phyloP scores from a whole-genome alignment of 306 rosid species.

The Vachellia collinsii region DNA sequence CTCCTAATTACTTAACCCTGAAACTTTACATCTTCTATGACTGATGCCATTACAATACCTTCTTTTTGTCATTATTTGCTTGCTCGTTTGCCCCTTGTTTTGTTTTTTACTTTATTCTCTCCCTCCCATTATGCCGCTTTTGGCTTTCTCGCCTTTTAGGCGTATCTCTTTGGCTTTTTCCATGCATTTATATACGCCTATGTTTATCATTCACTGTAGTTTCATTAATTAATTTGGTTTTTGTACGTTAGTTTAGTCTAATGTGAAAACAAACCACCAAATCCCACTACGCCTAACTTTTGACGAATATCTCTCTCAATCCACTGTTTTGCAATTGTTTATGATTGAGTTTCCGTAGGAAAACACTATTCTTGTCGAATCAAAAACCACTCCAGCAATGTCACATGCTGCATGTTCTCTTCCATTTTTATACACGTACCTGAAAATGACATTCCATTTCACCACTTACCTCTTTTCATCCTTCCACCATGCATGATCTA shows the following conservation, averaged over 20 bases:
- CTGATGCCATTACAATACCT: slow-evolving; percentile 38
- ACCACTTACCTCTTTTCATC: slow-evolving; percentile 8
- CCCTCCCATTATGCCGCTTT: not conserved
- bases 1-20: slow-evolving; percentile 4
- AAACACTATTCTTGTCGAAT: slow-evolving; percentile 39
- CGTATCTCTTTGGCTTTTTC: not conserved
- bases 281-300: slow-evolving; percentile 68
- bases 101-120: not conserved
- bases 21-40: slow-evolving; percentile 31
- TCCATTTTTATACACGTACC: not conserved
- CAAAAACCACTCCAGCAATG: slow-evolving; percentile 40
- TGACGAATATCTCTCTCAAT: slow-evolving; percentile 34
- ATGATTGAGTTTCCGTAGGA: slow-evolving; percentile 27
- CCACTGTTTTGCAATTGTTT: not conserved
- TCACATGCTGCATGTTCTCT: slow-evolving; percentile 15
- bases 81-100: slow-evolving; percentile 51
- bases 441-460: slow-evolving; percentile 36
- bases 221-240: not conserved
- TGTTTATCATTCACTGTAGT: not conserved
- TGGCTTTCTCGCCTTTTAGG: not conserved
- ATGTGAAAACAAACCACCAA: slow-evolving; percentile 43
- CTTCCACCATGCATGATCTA: slow-evolving; percentile 23
- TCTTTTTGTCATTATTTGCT: slow-evolving; percentile 64
- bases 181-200: not conserved
- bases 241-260: not conserved